Evolutionary conservation across 2,329 filamentous ascomycete genomes (phyloP).

Genomic region (Aspergillus tamarii): DNA sequence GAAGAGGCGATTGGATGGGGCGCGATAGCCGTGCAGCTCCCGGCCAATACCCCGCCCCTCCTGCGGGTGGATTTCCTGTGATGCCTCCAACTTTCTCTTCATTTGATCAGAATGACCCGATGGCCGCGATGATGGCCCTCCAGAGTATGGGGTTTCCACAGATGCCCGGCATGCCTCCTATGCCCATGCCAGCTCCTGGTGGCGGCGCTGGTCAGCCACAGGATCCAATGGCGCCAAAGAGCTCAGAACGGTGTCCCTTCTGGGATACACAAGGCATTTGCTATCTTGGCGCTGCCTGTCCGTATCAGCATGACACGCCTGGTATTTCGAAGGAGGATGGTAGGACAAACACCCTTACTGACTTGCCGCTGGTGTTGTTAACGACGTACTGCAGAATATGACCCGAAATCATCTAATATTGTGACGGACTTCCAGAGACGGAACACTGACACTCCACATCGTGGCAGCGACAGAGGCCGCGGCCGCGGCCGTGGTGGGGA

Average conservation of each 20-base stretch:
- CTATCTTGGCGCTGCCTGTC: conserved; percentile 58
- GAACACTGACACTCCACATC: conserved; percentile 24
- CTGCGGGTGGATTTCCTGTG: conserved; percentile 38
- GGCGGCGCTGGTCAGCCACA: conserved; percentile 29
- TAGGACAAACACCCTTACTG: conserved; percentile 20
- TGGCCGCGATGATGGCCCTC: conserved; percentile 58
- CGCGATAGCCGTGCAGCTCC: conserved; percentile 31
- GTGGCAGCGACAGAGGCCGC: conserved; percentile 37
- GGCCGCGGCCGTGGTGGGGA: conserved; percentile 48
- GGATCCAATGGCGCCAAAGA: conserved; percentile 36
- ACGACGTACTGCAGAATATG: conserved; percentile 49
- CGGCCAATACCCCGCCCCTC: conserved; percentile 32
- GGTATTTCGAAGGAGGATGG: conserved; percentile 44
- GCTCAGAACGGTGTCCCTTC: conserved; percentile 54
- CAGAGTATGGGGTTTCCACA: conserved; percentile 56
- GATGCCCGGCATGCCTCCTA: conserved; percentile 50
- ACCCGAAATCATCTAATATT: conserved; percentile 55
- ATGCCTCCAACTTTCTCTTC: conserved; percentile 52
- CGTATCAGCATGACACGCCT: conserved; percentile 58
- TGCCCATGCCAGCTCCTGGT: conserved; percentile 40
- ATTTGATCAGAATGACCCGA: conserved; percentile 60
- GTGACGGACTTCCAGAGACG: conserved; percentile 35
- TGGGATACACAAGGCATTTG: conserved; percentile 65
- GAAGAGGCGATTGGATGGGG: conserved; percentile 47
- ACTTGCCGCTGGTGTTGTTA: not conserved